Conservation (phyloP, 371 early-diverging fungal genomes). For the Rhizopus delemar region DNA sequence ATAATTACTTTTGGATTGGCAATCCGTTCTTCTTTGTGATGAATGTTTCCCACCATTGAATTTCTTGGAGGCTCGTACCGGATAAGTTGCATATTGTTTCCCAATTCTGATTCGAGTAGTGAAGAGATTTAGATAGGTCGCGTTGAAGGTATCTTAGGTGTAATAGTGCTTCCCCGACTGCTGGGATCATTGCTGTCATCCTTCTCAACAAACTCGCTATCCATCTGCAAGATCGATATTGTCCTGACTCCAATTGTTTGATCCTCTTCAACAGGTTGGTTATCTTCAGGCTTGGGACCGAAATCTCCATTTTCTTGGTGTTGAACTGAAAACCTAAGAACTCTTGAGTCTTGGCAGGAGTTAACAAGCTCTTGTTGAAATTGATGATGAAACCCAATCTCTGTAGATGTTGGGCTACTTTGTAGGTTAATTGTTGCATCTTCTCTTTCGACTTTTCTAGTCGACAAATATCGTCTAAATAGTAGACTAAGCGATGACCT, state of each 20-base stretch:
- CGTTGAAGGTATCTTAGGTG: conserved; percentile 2
- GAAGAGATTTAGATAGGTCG: neutral
- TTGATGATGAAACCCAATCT: conserved; percentile 6
- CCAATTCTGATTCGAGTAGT: neutral
- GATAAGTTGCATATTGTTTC: conserved; percentile 1
- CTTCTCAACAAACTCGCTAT: conserved; percentile 6
- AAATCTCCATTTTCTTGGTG: conserved; percentile 12
- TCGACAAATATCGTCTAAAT: conserved; percentile 15
- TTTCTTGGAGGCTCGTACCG: neutral
- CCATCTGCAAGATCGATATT: conserved; percentile 4
- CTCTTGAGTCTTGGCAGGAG: neutral
- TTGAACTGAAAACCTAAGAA: conserved; percentile 6
- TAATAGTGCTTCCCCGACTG: conserved; percentile 17
- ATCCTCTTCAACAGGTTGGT: conserved; percentile 6
- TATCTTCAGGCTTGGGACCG: conserved; percentile 5
- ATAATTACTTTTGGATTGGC: neutral
- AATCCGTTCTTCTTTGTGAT: neutral
- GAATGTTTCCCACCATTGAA: neutral
- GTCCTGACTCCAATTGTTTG: neutral
- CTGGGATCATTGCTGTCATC: conserved; percentile 9
- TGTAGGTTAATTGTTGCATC: neutral
- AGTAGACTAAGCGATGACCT: too few relatives aligned
- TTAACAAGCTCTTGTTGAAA: conserved; percentile 5
- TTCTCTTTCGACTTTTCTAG: conserved; percentile 1
- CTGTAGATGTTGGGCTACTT: conserved; percentile 1